These are phyloP conservation scores for Penicillium sp. DNA, from an alignment of 2,329 filamentous ascomycete species.

Conservation along the genomic window DNA sequence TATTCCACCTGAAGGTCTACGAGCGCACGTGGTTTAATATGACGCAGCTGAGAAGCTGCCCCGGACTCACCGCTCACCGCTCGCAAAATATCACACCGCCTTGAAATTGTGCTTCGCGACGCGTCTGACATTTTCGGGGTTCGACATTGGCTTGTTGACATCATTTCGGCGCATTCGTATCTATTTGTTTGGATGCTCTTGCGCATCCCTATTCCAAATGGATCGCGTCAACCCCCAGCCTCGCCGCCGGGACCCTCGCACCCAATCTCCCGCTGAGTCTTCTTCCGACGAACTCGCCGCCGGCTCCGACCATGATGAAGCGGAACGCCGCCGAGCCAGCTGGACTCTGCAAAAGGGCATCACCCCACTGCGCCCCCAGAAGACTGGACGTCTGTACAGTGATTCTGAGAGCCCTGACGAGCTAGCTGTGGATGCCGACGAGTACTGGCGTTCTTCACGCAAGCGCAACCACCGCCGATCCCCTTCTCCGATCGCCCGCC, in stretches of 20 bases:
- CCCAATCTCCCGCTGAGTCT: slow-evolving; percentile 31
- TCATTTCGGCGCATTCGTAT: slow-evolving; percentile 6
- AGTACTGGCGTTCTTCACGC: slow-evolving; percentile 33
- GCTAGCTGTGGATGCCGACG: slow-evolving; percentile 37
- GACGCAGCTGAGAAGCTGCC: neutral
- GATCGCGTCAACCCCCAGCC: slow-evolving; percentile 27
- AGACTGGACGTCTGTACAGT: slow-evolving; percentile 26
- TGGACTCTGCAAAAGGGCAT: slow-evolving; percentile 33
- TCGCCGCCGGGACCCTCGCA: slow-evolving; percentile 32
- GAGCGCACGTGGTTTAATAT: neutral
- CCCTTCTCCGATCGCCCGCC: slow-evolving; percentile 21
- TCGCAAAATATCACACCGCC: neutral
- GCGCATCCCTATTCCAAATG: slow-evolving; percentile 19
- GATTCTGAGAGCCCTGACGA: slow-evolving; percentile 48
- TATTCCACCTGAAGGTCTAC: neutral
- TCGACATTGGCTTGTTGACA: neutral
- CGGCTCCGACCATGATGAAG: slow-evolving; percentile 35
- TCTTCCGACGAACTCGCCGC: slow-evolving; percentile 42
- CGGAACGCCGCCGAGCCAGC: slow-evolving; percentile 36
- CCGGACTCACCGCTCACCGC: slow-evolving; percentile 4
- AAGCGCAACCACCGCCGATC: slow-evolving; percentile 24
- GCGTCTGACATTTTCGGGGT: slow-evolving; percentile 2
- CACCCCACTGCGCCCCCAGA: slow-evolving; percentile 29
- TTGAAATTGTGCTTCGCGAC: neutral
- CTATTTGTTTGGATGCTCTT: slow-evolving; percentile 1